A percentile compares a stretch with the other conserved stretches of the same genome.
Evolutionary conservation across 2,329 filamentous ascomycete genomes (phyloP).

Genomic region (Colletotrichum sp.): DNA sequence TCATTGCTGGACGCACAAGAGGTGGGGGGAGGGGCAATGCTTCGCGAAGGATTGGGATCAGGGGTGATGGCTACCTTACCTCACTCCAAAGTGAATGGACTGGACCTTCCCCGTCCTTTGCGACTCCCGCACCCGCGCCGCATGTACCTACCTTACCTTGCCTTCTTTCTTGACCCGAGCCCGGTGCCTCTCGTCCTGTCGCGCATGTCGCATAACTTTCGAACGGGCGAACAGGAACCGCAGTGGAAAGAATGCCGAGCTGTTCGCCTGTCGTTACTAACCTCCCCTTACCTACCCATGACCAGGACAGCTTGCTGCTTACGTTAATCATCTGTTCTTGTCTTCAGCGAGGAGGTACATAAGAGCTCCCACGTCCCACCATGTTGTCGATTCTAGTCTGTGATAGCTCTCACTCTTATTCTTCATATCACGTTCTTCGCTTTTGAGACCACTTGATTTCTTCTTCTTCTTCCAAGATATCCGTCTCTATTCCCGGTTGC

Average conservation of each 20-base stretch:
- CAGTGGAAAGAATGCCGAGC: conserved; percentile 2
- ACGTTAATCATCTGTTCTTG: neutral
- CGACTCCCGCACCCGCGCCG: neutral
- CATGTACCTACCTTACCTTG: neutral
- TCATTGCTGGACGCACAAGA: conserved; percentile 14
- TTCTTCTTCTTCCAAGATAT: neutral
- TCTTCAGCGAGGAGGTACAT: neutral
- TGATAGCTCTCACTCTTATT: neutral
- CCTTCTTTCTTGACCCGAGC: neutral
- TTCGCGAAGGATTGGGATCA: neutral
- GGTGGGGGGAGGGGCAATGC: conserved; percentile 17
- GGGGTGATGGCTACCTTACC: neutral
- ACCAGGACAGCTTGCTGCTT: neutral
- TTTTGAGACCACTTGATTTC: neutral
- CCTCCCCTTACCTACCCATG: neutral
- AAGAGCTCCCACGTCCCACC: neutral
- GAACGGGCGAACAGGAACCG: neutral
- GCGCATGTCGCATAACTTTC: neutral
- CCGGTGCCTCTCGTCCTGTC: neutral
- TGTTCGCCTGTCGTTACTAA: neutral
- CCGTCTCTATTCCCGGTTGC: neutral
- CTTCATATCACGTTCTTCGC: neutral
- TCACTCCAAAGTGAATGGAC: neutral
- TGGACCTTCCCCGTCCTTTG: conserved; percentile 13
- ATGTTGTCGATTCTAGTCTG: neutral